These are phyloP conservation scores for Thraustotheca clavata DNA, from an alignment of 352 stramenopile genomes.

Conservation along the genomic window DNA sequence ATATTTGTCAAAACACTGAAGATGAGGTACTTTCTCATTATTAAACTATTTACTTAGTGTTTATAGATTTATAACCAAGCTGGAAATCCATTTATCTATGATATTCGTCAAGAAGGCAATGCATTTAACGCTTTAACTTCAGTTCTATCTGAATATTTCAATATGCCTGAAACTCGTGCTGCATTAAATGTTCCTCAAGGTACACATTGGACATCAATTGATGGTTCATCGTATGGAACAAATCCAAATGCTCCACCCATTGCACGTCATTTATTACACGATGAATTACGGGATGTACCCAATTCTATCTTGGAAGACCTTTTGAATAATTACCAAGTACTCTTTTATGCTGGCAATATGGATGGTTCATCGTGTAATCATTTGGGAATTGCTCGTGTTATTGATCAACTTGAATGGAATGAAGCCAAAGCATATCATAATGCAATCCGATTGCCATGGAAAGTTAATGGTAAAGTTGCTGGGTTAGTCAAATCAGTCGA, in stretches of 20 bases:
- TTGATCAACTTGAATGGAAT: constrained; percentile 67
- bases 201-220: constrained; percentile 56
- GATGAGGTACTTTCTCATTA: constrained; percentile 29
- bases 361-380: constrained; percentile 76
- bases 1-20: constrained; percentile 55
- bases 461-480: constrained; percentile 45
- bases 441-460: constrained; percentile 47
- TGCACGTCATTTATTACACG: constrained; percentile 55
- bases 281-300: constrained; percentile 72
- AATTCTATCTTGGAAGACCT: constrained; percentile 69
- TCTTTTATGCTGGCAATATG: constrained; percentile 82
- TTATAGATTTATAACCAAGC: constrained; percentile 59
- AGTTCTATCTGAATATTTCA: constrained; percentile 71
- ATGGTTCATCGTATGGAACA: constrained; percentile 47
- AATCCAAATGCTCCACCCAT: constrained; percentile 43
- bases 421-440: constrained; percentile 56
- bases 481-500: constrained; percentile 57
- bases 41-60: not conserved
- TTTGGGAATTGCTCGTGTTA: constrained; percentile 61
- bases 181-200: constrained; percentile 76
- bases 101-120: constrained; percentile 59
- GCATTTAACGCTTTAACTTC: constrained; percentile 44
- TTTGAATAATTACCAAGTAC: constrained; percentile 75
- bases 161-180: constrained; percentile 60
- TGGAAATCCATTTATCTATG: constrained; percentile 79